Conservation (phyloP, 1,139 yeast species). For the Saccharomyces pastorianus region DNA sequence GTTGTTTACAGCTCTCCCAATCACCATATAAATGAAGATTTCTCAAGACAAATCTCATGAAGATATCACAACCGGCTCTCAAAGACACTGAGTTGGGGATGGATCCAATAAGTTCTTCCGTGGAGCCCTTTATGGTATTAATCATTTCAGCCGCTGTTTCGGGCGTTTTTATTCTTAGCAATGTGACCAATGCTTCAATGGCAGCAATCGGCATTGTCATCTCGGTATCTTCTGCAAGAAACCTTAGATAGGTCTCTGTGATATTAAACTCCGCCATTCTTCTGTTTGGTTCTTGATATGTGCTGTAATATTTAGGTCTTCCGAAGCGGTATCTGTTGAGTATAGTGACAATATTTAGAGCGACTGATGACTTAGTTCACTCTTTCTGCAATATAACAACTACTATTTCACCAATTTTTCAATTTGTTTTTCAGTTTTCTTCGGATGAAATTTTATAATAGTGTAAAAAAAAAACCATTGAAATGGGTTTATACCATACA, state of each 20-base stretch:
- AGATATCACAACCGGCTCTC: slow-evolving; percentile 95
- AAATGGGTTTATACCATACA: no score
- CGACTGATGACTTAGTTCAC: not conserved
- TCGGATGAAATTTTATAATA: not conserved
- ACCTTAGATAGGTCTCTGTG: slow-evolving; percentile 67
- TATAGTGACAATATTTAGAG: not conserved
- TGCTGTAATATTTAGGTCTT: not conserved
- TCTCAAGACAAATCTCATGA: slow-evolving; percentile 84
- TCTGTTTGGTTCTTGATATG: not conserved
- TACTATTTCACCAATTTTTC: not conserved
- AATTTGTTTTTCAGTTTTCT: not conserved
- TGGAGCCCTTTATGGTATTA: slow-evolving; percentile 68
- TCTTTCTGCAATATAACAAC: not conserved
- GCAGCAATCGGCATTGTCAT: slow-evolving; percentile 99
- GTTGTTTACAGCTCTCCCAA: slow-evolving; percentile 91
- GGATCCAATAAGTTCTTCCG: slow-evolving; percentile 60
- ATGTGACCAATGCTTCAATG: slow-evolving; percentile 82
- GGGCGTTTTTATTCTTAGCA: slow-evolving; percentile 75
- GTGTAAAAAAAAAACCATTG: not conserved
- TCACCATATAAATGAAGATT: slow-evolving; percentile 84
- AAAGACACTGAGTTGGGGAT: slow-evolving; percentile 87
- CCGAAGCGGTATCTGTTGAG: not conserved
- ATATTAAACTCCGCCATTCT: slow-evolving; percentile 55
- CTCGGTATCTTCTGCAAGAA: slow-evolving; percentile 78
- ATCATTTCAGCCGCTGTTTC: slow-evolving; percentile 90